phyloP scores from a whole-genome alignment of 2,329 filamentous ascomycete species.

The Sarocladiaceae sp. region DNA sequence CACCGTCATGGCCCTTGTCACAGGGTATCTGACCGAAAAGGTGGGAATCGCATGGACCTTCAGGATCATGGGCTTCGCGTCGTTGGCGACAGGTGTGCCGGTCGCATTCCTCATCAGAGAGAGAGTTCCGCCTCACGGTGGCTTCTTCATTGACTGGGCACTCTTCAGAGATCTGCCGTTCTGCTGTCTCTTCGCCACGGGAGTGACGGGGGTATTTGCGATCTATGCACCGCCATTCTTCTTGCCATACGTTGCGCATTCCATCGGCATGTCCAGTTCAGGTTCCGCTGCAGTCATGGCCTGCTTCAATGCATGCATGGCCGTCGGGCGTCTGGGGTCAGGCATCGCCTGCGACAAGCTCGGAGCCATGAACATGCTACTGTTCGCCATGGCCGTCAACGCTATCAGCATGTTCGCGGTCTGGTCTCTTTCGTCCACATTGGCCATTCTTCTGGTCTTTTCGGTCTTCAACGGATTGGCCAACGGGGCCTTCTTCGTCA shows the following conservation, averaged over 20 bases:
- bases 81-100: constrained; percentile 43
- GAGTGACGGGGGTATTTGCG: constrained; percentile 48
- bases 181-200: constrained; percentile 41
- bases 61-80: constrained; percentile 42
- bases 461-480: constrained; percentile 50
- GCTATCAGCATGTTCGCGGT: constrained; percentile 50
- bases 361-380: constrained; percentile 46
- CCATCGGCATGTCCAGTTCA: constrained; percentile 41
- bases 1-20: constrained; percentile 7
- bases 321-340: constrained; percentile 44
- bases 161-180: constrained; percentile 46
- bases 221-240: constrained; percentile 55
- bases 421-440: constrained; percentile 48
- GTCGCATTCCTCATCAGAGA: constrained; percentile 45
- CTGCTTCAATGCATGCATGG: constrained; percentile 52
- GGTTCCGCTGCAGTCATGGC: constrained; percentile 50
- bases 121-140: constrained; percentile 21
- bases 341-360: constrained; percentile 45
- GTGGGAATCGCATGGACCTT: constrained; percentile 42
- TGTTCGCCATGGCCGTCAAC: constrained; percentile 40
- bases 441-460: constrained; percentile 47
- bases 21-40: constrained; percentile 18
- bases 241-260: constrained; percentile 45
- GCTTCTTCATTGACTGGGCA: constrained; percentile 31
- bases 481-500: constrained; percentile 55